phyloP scores from a whole-genome alignment of 2,329 filamentous ascomycete genomes.

The Fusarium chlamydosporum region DNA sequence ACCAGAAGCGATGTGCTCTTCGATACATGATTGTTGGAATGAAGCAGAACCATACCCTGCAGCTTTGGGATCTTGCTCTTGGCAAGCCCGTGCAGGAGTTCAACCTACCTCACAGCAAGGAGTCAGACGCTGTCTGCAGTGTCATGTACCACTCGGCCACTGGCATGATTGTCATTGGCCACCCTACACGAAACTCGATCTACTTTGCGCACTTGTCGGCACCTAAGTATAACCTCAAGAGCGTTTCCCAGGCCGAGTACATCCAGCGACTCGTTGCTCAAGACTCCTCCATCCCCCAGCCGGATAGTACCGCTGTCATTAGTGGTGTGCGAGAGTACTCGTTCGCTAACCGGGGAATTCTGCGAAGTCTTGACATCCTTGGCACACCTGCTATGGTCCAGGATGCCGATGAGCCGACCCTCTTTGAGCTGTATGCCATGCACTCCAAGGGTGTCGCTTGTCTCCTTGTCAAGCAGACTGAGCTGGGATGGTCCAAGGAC shows the following conservation, averaged over 20 bases:
- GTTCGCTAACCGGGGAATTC: constrained; percentile 85
- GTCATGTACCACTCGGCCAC: constrained; percentile 93
- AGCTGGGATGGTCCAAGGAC: constrained; percentile 91
- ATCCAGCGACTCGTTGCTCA: constrained; percentile 82
- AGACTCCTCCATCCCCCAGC: constrained; percentile 80
- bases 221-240: constrained; percentile 87
- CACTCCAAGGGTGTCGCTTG: constrained; percentile 98
- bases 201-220: constrained; percentile 97
- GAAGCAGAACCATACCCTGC: constrained; percentile 98
- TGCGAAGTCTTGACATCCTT: constrained; percentile 92
- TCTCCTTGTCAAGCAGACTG: constrained; percentile 85
- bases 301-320: constrained; percentile 96
- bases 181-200: constrained; percentile 96
- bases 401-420: constrained; percentile 75
- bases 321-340: constrained; percentile 97
- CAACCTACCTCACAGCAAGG: constrained; percentile 94
- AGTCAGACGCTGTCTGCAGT: constrained; percentile 98
- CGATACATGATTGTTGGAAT: constrained; percentile 97
- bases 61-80: constrained; percentile 97
- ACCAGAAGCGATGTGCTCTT: constrained; percentile 88
- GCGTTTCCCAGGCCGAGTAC: constrained; percentile 89
- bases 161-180: constrained; percentile 93
- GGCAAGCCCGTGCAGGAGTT: constrained; percentile 97
- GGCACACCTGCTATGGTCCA: constrained; percentile 75
- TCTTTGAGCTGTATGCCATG: constrained; percentile 98